Evolutionary conservation across 2,329 filamentous ascomycete genomes (phyloP), one percentile per base, ranked within the genome.

Genomic region (Daldinia sp.): DNA sequence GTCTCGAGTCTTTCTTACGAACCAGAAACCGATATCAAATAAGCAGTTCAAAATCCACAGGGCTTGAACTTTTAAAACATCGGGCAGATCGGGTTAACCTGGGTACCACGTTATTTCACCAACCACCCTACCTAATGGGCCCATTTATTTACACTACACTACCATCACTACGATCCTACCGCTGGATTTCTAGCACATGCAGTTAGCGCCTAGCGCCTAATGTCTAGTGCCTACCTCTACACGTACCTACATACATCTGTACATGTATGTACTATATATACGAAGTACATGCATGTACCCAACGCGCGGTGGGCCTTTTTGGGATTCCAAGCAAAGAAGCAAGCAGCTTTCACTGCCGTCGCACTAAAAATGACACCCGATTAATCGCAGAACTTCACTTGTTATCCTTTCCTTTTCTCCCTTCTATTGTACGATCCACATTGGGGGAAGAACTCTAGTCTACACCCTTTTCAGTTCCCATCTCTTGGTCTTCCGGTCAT

Each of bases 361-460:
- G 69, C 69, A 72, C 69, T 72, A 72, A 72, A 72, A 68, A 68
- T 65, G 69, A 72, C 69, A 67, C 59, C 67, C 67, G 67, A 72
- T 69, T 70, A 64, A 69, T 70, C 69, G 69, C 67, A 67, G 65
- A 66, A 66, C 69, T 63, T 72, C 67, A 66, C 55, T 62, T 57
- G 53, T 66, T 72, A 65, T 62, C 61, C 60, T 64, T 56, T 64
- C 62, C 50, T 65, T 68, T 62, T 55, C 53, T 63, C 59, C 42
- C 62, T 67, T 51, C 58, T 69, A 65, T 65, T 69, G 58, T 63
- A 44, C 61, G 61, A 63, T 65, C 67, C 67, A 59, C 51, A 50
- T 64, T 59, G 56, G 64, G 61, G 41, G 37, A 46, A 39, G 30
- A 54, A 39, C n/a, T 60, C 57, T 62, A 30, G 54, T 57, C 63